Evolutionary conservation across 2,329 filamentous ascomycete species (phyloP), one percentile per base, ranked within the genome.

Genomic region (Dactylellina haptotyla): DNA sequence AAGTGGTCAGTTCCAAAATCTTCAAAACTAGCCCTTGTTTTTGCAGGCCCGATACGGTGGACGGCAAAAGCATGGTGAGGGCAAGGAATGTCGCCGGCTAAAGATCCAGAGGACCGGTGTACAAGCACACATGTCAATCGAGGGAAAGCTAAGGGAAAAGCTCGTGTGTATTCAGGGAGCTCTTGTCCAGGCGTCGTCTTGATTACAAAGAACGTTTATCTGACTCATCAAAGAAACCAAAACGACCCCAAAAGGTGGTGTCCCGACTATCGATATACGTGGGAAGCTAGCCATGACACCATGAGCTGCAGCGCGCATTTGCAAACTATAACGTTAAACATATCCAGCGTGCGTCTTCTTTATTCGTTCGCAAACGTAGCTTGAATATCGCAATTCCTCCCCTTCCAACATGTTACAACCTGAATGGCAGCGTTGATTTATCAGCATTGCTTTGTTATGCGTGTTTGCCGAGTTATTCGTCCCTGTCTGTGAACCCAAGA

Each of bases 191-290:
- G 8, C 18, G 30, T 16, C 30, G n/a, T 51, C 18, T 30, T 56
- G 67, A 53, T 72, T 65, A 72, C 67, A 72, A 72, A 72, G 59
- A 56, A 45, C 48, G n/a, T n/a, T 20, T 18, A 57, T 53, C 45
- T 72, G 67, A 72, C 59, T 72, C 67, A 72, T 72, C 67, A 64
- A 53, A 18, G 20, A 41, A 16, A 23, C 25, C 25, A 48, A 46
- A 28, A 14, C 18, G 4, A 16, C 2, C 4, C 4, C 6, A 5
- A 16, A 16, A 10, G 34, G 51, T 56, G 32, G 51, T 56, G 50
- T 20, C 30, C 25, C 4, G 16, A 8, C 45, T 37, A 46, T 51
- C 43, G 45, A 67, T 54, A 54, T 54, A 28, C 41, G 43, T 32
- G 46, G 18, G 23, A 57, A 25, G 54, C 56, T 30, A 32, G 43